phyloP scores from a whole-genome alignment of 257 asterid genomes.

The Ehretia macrophylla region DNA sequence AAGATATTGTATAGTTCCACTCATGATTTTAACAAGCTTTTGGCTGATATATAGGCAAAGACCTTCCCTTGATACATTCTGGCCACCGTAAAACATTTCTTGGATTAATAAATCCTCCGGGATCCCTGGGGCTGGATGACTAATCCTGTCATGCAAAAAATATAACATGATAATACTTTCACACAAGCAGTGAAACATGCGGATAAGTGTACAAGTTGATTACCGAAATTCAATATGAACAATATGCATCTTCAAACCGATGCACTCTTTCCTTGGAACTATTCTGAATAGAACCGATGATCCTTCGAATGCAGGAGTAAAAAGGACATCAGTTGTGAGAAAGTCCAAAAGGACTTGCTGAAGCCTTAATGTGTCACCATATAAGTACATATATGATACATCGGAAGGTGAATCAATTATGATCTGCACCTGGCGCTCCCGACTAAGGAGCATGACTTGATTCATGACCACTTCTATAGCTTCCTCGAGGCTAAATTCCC shows the following conservation, averaged over 20 bases:
- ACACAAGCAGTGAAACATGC: too few relatives aligned
- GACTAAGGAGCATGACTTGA: conserved; percentile 50
- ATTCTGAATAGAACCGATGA: conserved; percentile 40
- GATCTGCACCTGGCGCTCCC: conserved; percentile 51
- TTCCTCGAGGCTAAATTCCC: conserved; percentile 55
- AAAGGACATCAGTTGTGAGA: conserved; percentile 41
- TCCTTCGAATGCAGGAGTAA: conserved; percentile 55
- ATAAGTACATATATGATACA: conserved; percentile 34
- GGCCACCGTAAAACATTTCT: conserved; percentile 51
- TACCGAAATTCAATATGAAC: conserved; percentile 61
- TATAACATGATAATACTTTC: too few relatives aligned
- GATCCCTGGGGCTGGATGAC: conserved; percentile 69
- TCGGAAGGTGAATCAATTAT: conserved; percentile 43
- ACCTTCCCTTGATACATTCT: conserved; percentile 49
- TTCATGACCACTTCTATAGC: conserved; percentile 48
- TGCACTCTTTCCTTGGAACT: conserved; percentile 42
- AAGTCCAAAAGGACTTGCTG: conserved; percentile 75
- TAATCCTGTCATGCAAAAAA: conserved; percentile 38
- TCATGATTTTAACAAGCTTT: conserved; percentile 69
- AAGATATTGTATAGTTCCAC: conserved; percentile 62
- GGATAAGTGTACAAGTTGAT: neutral
- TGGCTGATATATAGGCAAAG: conserved; percentile 54
- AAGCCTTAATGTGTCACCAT: conserved; percentile 63
- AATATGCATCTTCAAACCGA: conserved; percentile 53
- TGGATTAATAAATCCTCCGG: conserved; percentile 57